Evolutionary conservation across 306 rosid species (phyloP).

Genomic region (Medicago truncatula): MtrunA17r5.0-ANR NC_053049.1:29901001-29901500

Average conservation of each 20-base stretch:
- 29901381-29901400: too few species aligned
- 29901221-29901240: background rate
- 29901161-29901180: background rate
- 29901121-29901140: background rate
- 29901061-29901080: constrained; percentile 51
- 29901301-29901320: too few species aligned
- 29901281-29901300: background rate
- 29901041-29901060: constrained; percentile 93
- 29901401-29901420: too few species aligned
- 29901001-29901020: constrained; percentile 84
- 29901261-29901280: background rate
- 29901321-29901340: too few species aligned
- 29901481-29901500: too few species aligned
- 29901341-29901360: too few species aligned
- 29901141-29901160: background rate
- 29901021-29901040: constrained; percentile 69
- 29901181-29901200: background rate
- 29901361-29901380: too few species aligned
- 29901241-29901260: background rate
- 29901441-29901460: too few species aligned
- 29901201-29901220: background rate
- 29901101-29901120: background rate
- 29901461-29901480: too few species aligned
- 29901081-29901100: constrained; percentile 75
- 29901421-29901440: too few species aligned